Evolutionary conservation across 352 stramenopile genomes (phyloP).

Genomic region (Globisporangium okanoganense): DNA sequence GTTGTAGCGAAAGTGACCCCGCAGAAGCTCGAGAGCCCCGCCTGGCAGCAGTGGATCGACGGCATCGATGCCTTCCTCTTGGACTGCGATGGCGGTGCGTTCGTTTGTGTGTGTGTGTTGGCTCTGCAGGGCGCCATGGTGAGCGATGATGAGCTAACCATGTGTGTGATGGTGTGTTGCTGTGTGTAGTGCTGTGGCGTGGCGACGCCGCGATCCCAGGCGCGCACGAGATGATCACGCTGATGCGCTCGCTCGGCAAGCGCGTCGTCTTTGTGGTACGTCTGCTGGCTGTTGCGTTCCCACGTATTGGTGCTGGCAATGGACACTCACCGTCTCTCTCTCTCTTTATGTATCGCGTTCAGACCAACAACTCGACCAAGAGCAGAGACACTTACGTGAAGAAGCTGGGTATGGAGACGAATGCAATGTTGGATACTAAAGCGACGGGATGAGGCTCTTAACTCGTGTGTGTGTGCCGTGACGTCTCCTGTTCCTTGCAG

Average conservation of each 20-base stretch:
- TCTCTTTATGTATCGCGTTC: not conserved
- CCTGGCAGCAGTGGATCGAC: conserved; percentile 58
- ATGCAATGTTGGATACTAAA: not conserved
- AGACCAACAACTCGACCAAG: conserved; percentile 88
- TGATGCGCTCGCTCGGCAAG: conserved; percentile 75
- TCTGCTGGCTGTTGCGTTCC: not conserved
- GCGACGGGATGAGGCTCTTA: not conserved
- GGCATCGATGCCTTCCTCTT: conserved; percentile 72
- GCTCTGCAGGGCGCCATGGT: not conserved
- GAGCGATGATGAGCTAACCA: not conserved
- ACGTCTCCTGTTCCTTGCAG: conserved; percentile 23
- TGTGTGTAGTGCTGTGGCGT: conserved; percentile 52
- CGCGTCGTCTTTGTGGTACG: conserved; percentile 80
- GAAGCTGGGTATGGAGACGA: conserved; percentile 59
- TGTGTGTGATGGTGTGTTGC: not conserved
- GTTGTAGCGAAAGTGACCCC: conserved; percentile 23
- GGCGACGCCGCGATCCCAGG: conserved; percentile 60
- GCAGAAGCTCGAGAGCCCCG: conserved; percentile 31
- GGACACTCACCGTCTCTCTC: not conserved
- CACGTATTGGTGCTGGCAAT: no score
- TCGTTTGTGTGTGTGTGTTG: not conserved
- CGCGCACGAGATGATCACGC: conserved; percentile 54
- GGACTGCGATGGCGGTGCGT: conserved; percentile 77
- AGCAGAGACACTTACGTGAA: conserved; percentile 77
- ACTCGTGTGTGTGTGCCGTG: conserved; percentile 5